Evolutionary conservation across 176 grass and related monocot genomes (phyloP), one percentile per base, ranked within the genome.

Genomic region (Miscanthus lutarioriparius): DNA sequence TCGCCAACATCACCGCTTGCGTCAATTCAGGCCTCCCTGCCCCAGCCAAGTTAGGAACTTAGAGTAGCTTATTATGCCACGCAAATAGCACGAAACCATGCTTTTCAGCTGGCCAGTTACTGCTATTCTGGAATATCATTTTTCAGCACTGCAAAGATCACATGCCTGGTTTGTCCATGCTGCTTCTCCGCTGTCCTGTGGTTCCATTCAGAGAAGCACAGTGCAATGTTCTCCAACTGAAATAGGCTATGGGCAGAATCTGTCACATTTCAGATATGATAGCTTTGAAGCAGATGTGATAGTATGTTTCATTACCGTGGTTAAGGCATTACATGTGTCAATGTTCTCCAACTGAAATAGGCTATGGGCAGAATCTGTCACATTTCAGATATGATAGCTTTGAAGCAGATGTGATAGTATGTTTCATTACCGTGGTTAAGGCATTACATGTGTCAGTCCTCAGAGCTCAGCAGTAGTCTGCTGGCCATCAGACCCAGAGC

Each of bases 21-120:
- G 3, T 25, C 53, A 17, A 10, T 81, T 35, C 64, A 84, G 54
- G 61, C 85, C 16, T 88, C 86, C 54, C 66, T 78, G 43, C 48
- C 75, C 19, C 80, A 84, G n/a, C 62, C 39, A 69, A 87, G 89
- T 70, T 90, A 90, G 80, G 59, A 73, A 8, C 14, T 25, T 48
- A 67, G 16, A 47, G 30, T 10, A 67, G 44, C 26, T 44, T 44
- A 13, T 80, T 65, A 49, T 76, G 72, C 12, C 20, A 33, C 51
- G 8, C 10, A 54, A 26, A 49, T 43, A 37, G 30, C 64, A 6
- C 40, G 35, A 83, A 22, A 16, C 30, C 32, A 23, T 41, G 41
- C 20, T 14, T 32, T n/a, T 77, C 8, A 70, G 71, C 64, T 53
- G 30, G 47, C 35, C 5, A 0, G 10, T 61, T 72, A 30, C 49